Conservation (phyloP, 2,329 filamentous ascomycete genomes). For the Pyrenophora tritici-repentis region DNA sequence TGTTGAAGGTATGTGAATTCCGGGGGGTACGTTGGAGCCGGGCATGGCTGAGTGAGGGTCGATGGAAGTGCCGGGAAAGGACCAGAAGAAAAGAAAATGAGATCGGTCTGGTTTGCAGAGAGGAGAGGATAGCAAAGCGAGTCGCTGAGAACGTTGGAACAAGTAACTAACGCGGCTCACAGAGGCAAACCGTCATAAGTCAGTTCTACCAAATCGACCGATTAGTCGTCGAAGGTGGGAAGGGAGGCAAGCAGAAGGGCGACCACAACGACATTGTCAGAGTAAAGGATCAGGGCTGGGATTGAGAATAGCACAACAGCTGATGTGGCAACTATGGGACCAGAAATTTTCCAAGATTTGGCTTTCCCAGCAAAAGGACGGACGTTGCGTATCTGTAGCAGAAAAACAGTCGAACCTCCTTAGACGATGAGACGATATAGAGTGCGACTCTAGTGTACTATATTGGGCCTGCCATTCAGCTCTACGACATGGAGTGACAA, state of each 20-base stretch:
- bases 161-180: conserved; percentile 47
- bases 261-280: conserved; percentile 69
- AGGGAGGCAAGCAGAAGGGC: conserved; percentile 74
- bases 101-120: no score
- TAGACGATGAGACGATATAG: conserved; percentile 8
- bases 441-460: not conserved
- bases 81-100: not conserved
- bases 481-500: not conserved
- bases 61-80: not conserved
- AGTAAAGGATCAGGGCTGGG: conserved; percentile 68
- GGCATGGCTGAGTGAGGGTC: no score
- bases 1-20: conserved; percentile 73
- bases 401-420: not conserved
- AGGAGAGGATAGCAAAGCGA: no score
- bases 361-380: no score
- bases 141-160: no score
- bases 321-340: no score
- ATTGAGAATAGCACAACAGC: not conserved
- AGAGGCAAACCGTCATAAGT: conserved; percentile 95
- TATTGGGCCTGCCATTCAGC: conserved; percentile 9
- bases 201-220: conserved; percentile 92
- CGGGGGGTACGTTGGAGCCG: no score
- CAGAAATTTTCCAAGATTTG: no score
- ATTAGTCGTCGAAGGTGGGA: conserved; percentile 88
- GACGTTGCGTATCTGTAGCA: no score